A percentile compares a stretch with the other conserved stretches of the same genome.
Evolutionary conservation across 2,329 filamentous ascomycete genomes (phyloP).

Genomic region (Penicillium sp.): DNA sequence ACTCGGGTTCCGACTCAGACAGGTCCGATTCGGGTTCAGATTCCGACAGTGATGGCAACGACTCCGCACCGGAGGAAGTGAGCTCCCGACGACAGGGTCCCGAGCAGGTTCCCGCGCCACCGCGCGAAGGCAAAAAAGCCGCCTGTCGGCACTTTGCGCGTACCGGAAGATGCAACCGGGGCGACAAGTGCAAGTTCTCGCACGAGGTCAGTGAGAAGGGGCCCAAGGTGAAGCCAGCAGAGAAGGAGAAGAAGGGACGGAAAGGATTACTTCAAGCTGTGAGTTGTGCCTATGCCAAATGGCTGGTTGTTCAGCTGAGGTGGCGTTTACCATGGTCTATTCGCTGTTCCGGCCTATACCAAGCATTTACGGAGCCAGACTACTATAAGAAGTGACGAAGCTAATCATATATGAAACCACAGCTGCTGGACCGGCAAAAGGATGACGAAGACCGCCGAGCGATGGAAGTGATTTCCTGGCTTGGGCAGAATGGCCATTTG

Average conservation of each 20-base stretch:
- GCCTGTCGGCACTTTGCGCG: constrained; percentile 45
- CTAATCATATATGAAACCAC: constrained; percentile 4
- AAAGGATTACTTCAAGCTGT: constrained; percentile 49
- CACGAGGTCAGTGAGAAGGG: constrained; percentile 40
- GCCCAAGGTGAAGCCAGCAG: constrained; percentile 28
- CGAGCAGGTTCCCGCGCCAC: constrained; percentile 42
- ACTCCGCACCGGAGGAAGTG: constrained; percentile 44
- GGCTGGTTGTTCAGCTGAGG: not conserved
- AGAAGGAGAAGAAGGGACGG: constrained; percentile 31
- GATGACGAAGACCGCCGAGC: constrained; percentile 45
- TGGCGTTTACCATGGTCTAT: not conserved
- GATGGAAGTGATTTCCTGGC: constrained; percentile 45
- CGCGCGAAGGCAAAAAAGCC: constrained; percentile 35
- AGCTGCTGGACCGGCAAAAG: constrained; percentile 47
- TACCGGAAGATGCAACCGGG: constrained; percentile 45
- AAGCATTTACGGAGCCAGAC: not conserved
- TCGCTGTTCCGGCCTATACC: not conserved
- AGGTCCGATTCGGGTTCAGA: constrained; percentile 21
- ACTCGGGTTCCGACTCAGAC: constrained; percentile 28
- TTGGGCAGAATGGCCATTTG: constrained; percentile 46
- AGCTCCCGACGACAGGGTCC: constrained; percentile 43
- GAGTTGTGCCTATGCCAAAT: constrained; percentile 19
- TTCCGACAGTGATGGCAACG: constrained; percentile 28
- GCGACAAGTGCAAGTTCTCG: constrained; percentile 44
- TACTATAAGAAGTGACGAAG: not conserved